Percentiles rank a stretch among this genome's conserved stretches.
Conservation (phyloP, 345 rosid genomes). For the Carallia brachiata region DNA sequence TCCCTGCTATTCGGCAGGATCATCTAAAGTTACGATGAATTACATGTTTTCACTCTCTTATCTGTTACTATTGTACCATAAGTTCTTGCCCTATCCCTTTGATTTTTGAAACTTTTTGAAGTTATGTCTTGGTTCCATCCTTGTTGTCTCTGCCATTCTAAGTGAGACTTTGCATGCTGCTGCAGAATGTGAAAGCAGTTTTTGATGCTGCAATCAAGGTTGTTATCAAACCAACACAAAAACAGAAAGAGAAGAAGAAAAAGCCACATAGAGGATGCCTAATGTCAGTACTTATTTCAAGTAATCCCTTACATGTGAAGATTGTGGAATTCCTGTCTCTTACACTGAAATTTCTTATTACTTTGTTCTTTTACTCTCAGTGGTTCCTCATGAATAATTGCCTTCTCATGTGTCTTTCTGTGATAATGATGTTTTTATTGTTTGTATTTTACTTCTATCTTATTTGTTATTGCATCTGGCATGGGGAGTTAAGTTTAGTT, state of each 20-base stretch:
- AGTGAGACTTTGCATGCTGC: conserved; percentile 11
- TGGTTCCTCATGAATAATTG: too few relatives aligned
- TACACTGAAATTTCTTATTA: conserved; percentile 1
- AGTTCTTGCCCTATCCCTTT: background rate
- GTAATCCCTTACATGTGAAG: conserved; percentile 5
- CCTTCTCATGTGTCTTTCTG: too few relatives aligned
- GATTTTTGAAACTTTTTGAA: background rate
- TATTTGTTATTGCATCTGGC: too few relatives aligned
- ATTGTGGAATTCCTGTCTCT: background rate
- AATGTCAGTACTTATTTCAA: conserved; percentile 46
- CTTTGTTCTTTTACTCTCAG: background rate
- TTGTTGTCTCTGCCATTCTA: background rate
- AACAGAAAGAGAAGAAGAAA: conserved; percentile 73
- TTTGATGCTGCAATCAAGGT: conserved; percentile 95
- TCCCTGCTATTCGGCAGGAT: background rate
- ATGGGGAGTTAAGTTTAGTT: too few relatives aligned
- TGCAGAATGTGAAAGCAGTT: conserved; percentile 92
- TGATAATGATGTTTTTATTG: too few relatives aligned
- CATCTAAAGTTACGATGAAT: background rate
- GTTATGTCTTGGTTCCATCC: background rate
- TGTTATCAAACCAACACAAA: conserved; percentile 76
- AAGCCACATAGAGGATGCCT: conserved; percentile 68
- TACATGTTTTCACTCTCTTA: background rate
- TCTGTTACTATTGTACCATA: background rate
- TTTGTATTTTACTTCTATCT: too few relatives aligned